Evolutionary conservation across 2,329 filamentous ascomycete species (phyloP), one percentile per base, ranked within the genome.

Genomic region (Aspergillus sp.): DNA sequence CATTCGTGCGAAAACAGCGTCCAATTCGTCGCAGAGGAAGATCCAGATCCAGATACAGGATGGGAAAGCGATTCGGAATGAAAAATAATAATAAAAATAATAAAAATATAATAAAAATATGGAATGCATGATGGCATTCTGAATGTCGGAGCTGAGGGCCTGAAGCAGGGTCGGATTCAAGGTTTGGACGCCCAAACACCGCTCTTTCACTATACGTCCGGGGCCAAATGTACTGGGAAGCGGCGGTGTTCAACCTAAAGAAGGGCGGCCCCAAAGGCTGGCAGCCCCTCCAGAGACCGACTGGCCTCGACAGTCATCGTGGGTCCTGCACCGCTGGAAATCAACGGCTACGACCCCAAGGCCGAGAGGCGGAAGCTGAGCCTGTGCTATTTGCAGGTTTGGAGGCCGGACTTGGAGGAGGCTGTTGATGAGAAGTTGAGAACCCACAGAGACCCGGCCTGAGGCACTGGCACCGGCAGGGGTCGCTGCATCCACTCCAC

Each of bases 111-210:
- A 20, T 13, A 6, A n/a, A 5, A 37, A 34, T 1, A 13, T n/a
- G 15, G 34, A n/a, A 30, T 30, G 9, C 8, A 30, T 30, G 27
- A 30, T 30, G 27, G 9, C 27, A 30, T 30, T 11, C 27, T 30
- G 8, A 52, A 52, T 34, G 50, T 52, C 50, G 50, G 50, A 52
- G 50, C 50, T 52, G 50, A 52, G 13, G 22, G 17, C 24, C n/a
- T 13, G 15, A n/a, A 33, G 19, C 24, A 52, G 13, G 17, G 30
- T 22, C 13, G 15, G 19, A 34, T 15, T 33, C 50, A 30, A 33
- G 12, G 40, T 30, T 30, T 19, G 12, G 9, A 34, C 40, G 24
- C 11, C 4, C 27, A 44, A 52, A 52, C 50, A 52, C 50, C 50
- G 50, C 50, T 44, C 41, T 30, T 52, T 52, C n/a, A 12, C 40